These are phyloP conservation scores for barley (Hordeum vulgare) DNA, from an alignment of 176 grass and related monocot genomes.

Conservation along the genomic window MorexV3_pseudomolecules_assembly NC_058524.1:462124116-462124615, in stretches of 20 bases:
- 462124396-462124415: not conserved
- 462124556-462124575: not conserved
- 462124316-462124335: conserved; percentile 4
- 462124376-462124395: not conserved
- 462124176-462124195: conserved; percentile 47
- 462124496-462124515: not conserved
- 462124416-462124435: not conserved
- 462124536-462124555: not conserved
- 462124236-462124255: conserved; percentile 49
- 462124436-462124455: not conserved
- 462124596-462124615: not conserved
- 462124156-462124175: conserved; percentile 6
- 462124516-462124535: not conserved
- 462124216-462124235: conserved; percentile 74
- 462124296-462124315: not conserved
- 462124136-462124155: not conserved
- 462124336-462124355: not conserved
- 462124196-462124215: conserved; percentile 51
- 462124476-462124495: not conserved
- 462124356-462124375: not conserved
- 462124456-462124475: not conserved
- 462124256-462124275: conserved; percentile 54
- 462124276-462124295: conserved; percentile 3
- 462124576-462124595: not conserved
- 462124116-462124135: conserved; percentile 40